Base-by-base conservation (phyloP, 257 asterid genomes). In the Nicotiana paniculata region DNA sequence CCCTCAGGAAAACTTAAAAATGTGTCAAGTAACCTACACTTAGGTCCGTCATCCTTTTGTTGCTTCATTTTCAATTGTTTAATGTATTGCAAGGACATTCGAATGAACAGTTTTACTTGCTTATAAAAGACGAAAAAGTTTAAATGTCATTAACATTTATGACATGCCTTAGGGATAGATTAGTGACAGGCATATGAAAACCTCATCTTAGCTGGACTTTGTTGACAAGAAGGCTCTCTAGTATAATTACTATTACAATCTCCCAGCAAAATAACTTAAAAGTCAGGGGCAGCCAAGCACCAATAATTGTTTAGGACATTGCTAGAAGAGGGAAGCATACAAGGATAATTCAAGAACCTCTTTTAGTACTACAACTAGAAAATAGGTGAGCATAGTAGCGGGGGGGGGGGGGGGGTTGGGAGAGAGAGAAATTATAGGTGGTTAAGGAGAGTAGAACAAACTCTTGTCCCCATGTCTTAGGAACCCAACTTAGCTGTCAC, bases 401-500 rank as follows among this genome's bases (percentile, higher is more conserved):
- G 32, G 15, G 32, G 16, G 74, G 15, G 24, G 0, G 24, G 24
- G 24, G 24, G 24, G 24, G n/a, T n/a, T n/a, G n/a, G n/a, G n/a
- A n/a, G 12, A 6, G 13, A 13, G 74, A 16, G 33, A 10, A 7
- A 39, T 32, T 15, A 43, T 15, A 66, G 24, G 3, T 21, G n/a
- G 32, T 53, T 77, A 65, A 53, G 17, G 7, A 21, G 37, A 11
- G 9, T 66, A 28, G 28, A 51, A 37, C 66, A 32, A 53, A 46
- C 33, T 62, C 35, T 32, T 77, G n/a, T 55, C 81, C 81, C 67
- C 81, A 55, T 51, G 51, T 13, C 26, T 8, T 30, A 9, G 32
- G 81, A 77, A 59, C 54, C 48, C 33, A 77, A 77, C 68, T 54
- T n/a, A 77, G 33, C 68, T 57, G 81, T 77, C 68, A 57, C 54